phyloP scores from a whole-genome alignment of 148 eudicot genomes.

The Mesembryanthemum crystallinum region DNA sequence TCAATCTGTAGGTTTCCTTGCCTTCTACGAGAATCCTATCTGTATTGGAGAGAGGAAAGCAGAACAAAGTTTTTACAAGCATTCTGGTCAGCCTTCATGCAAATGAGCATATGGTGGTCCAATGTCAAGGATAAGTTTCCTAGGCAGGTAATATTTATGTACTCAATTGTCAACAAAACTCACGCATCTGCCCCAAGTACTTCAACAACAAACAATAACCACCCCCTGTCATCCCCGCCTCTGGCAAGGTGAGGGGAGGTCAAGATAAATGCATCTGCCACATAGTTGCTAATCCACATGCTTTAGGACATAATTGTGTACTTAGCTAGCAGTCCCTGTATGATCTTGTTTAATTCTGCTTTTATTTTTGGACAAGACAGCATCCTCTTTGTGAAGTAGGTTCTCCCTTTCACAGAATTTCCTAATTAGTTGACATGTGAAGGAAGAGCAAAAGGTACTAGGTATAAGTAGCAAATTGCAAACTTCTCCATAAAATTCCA shows the following conservation, averaged over 20 bases:
- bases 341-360: no score
- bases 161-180: neutral
- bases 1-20: neutral
- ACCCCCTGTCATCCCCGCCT: neutral
- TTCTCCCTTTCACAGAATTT: neutral
- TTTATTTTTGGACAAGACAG: no score
- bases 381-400: neutral
- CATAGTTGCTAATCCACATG: neutral
- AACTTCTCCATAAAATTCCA: neutral
- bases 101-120: neutral
- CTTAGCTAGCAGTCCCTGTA: neutral
- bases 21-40: neutral
- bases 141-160: neutral
- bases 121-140: neutral
- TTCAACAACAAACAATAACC: neutral
- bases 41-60: neutral
- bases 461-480: neutral
- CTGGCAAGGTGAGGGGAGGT: neutral
- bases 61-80: neutral
- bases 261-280: neutral
- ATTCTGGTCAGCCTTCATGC: no score
- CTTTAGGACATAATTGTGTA: neutral
- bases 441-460: neutral
- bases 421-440: neutral
- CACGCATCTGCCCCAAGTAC: neutral